phyloP scores from a whole-genome alignment of 2,329 filamentous ascomycete genomes.

The Calonectria multiphialidica region DNA sequence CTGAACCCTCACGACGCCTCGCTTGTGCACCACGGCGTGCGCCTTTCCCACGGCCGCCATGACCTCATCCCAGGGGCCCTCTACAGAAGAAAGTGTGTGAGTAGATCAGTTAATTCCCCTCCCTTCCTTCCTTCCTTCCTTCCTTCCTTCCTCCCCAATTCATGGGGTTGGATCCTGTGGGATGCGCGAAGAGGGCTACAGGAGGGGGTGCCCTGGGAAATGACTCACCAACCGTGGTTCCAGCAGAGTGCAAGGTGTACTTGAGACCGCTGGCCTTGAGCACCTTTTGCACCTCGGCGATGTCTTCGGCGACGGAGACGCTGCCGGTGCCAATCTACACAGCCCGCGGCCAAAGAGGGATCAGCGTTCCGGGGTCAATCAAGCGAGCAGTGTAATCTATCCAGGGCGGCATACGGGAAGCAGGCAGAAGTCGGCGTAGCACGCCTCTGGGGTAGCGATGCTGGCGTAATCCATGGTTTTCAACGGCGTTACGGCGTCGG shows the following conservation, averaged over 20 bases:
- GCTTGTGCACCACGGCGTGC: slow-evolving; percentile 80
- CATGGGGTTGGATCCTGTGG: too few species aligned
- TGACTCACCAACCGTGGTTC: slow-evolving; percentile 86
- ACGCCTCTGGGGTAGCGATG: slow-evolving; percentile 76
- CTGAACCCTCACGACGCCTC: slow-evolving; percentile 86
- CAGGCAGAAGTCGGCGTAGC: slow-evolving; percentile 92
- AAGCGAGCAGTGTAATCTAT: neutral
- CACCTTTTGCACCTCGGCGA: slow-evolving; percentile 89
- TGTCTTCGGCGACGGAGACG: slow-evolving; percentile 82
- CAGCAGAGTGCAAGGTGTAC: slow-evolving; percentile 92
- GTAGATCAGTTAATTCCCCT: neutral
- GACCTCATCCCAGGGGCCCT: slow-evolving; percentile 91
- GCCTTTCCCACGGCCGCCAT: slow-evolving; percentile 89
- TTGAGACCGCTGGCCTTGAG: slow-evolving; percentile 84
- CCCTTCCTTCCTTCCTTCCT: too few species aligned
- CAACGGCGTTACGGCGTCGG: neutral
- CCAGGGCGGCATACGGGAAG: slow-evolving; percentile 72
- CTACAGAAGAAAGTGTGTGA: slow-evolving; percentile 59
- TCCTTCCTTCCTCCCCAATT: too few species aligned
- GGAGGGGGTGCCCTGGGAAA: slow-evolving; percentile 22
- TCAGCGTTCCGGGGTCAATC: slow-evolving; percentile 17
- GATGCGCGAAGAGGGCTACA: too few species aligned
- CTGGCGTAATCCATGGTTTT: slow-evolving; percentile 61
- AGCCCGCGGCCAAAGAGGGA: neutral
- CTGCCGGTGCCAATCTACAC: slow-evolving; percentile 81